Evolutionary conservation across 768 basidiomycete genomes (phyloP).

Genomic region (Chalciporus pseudorubinellus): DNA sequence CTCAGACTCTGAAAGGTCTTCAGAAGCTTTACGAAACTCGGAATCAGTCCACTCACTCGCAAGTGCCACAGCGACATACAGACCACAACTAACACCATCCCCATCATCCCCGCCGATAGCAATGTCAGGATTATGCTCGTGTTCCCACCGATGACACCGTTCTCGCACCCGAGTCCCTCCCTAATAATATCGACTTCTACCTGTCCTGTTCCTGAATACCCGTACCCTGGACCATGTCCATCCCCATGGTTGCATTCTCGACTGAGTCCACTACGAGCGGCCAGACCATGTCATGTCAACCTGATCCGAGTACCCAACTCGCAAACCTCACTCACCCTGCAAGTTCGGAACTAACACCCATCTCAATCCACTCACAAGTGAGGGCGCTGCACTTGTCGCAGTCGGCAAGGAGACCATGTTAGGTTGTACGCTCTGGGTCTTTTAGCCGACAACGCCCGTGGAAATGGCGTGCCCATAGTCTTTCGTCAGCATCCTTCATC

Average conservation of each 20-base stretch:
- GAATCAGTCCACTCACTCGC: constrained; percentile 44
- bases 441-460: neutral
- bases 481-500: neutral
- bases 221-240: constrained; percentile 1
- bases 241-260: neutral
- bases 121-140: constrained; percentile 53
- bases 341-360: constrained; percentile 10
- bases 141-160: constrained; percentile 49
- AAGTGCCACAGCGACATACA: constrained; percentile 74
- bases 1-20: constrained; percentile 10
- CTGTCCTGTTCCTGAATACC: neutral
- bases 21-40: neutral
- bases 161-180: constrained; percentile 1
- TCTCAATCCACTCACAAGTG: constrained; percentile 1
- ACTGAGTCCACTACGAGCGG: constrained; percentile 3
- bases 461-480: constrained; percentile 1
- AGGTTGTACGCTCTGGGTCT: constrained; percentile 6
- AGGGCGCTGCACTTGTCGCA: neutral
- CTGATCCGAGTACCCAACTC: constrained; percentile 3
- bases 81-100: constrained; percentile 69
- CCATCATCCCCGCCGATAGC: constrained; percentile 60
- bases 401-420: neutral
- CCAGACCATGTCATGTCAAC: constrained; percentile 1
- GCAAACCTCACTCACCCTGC: constrained; percentile 11
- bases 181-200: constrained; percentile 13